Conservation (phyloP, 1,284 basidiomycete genomes). For the Sanguinoderma infundibulare region DNA sequence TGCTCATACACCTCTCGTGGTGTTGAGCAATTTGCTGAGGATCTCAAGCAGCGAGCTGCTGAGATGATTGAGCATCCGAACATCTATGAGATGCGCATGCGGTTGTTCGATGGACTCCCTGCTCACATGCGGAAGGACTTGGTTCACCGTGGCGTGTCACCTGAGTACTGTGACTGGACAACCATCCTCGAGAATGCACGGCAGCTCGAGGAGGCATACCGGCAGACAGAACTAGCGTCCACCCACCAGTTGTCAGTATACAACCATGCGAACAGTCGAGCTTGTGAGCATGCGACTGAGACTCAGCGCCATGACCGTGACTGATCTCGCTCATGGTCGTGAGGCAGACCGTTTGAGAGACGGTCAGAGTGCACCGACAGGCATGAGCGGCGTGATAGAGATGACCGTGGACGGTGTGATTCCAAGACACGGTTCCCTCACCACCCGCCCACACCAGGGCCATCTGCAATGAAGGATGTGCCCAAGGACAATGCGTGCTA, state of each 20-base stretch:
- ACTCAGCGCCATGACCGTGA: too few species aligned
- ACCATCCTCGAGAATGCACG: constrained; percentile 1
- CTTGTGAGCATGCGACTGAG: too few species aligned
- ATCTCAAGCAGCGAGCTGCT: not conserved
- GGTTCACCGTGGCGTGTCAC: not conserved
- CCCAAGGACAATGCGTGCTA: not conserved
- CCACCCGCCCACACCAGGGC: not conserved
- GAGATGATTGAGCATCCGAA: constrained; percentile 3
- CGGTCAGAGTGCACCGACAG: too few species aligned
- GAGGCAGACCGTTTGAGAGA: not conserved
- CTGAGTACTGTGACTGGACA: not conserved
- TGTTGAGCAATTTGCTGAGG: not conserved
- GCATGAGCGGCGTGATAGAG: too few species aligned
- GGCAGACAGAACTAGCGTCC: not conserved
- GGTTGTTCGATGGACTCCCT: not conserved
- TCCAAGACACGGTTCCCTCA: not conserved
- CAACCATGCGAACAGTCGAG: too few species aligned
- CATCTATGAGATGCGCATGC: not conserved
- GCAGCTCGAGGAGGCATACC: not conserved
- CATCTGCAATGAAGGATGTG: not conserved
- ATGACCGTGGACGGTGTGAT: too few species aligned
- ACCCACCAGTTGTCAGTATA: not conserved
- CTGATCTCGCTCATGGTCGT: not conserved
- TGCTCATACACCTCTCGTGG: not conserved
- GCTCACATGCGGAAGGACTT: not conserved